phyloP scores from a whole-genome alignment of 208 protist genomes.

The Herpetomonas muscarum region DNA sequence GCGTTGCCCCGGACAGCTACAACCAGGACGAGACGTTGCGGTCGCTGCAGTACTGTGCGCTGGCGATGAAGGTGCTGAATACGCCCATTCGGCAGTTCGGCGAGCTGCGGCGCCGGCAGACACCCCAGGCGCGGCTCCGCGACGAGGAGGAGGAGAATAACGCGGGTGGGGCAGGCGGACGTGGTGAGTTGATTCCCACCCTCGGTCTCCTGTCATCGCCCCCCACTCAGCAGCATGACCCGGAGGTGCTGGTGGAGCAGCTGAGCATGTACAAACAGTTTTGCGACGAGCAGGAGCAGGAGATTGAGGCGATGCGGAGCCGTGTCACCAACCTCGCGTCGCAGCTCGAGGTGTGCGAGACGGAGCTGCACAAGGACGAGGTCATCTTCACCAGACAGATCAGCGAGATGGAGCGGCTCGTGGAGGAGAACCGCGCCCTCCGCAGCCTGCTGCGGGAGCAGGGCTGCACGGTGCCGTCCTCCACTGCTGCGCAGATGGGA shows the following conservation, averaged over 20 bases:
- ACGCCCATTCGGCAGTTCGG: constrained; percentile 48
- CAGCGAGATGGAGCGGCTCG: constrained; percentile 34
- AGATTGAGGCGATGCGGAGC: constrained; percentile 17
- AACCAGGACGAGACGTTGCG: constrained; percentile 86
- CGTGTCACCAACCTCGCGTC: constrained; percentile 21
- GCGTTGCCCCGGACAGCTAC: constrained; percentile 62
- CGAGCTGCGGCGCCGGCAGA: constrained; percentile 22
- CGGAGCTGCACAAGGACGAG: constrained; percentile 69
- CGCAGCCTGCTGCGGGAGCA: constrained; percentile 10
- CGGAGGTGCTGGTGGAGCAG: background rate
- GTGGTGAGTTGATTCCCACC: background rate
- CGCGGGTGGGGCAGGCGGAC: background rate
- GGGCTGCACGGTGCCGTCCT: background rate
- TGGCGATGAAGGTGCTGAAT: constrained; percentile 89
- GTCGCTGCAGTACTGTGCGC: constrained; percentile 91
- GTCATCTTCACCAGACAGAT: constrained; percentile 75
- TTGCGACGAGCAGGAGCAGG: constrained; percentile 9
- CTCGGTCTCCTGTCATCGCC: background rate
- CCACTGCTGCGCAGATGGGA: too few relatives aligned
- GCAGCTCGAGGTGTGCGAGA: constrained; percentile 50
- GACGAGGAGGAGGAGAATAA: background rate
- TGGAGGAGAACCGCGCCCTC: constrained; percentile 48
- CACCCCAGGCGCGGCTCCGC: background rate
- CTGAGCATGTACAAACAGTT: constrained; percentile 1
- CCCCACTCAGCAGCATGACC: too few relatives aligned